Conservation (phyloP, 495 filamentous ascomycete genomes). For the Xeromyces bisporus region DNA sequence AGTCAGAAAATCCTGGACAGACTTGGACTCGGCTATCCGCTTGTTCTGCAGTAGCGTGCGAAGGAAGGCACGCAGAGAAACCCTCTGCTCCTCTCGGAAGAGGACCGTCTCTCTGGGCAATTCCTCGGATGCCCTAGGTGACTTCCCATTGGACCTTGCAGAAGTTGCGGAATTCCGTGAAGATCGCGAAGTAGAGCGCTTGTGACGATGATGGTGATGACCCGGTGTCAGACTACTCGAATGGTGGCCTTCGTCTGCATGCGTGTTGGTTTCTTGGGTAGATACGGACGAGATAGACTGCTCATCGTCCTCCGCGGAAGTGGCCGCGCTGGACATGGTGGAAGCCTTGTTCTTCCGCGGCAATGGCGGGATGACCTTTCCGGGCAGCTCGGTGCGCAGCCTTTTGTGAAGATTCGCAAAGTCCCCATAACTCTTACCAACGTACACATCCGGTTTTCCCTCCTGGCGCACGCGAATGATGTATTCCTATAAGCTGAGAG, state of each 20-base stretch:
- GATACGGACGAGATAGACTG: conserved; percentile 62
- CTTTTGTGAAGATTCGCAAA: conserved; percentile 65
- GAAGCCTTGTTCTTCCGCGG: conserved; percentile 80
- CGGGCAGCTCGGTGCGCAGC: conserved; percentile 72
- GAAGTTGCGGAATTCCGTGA: conserved; percentile 11
- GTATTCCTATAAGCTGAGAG: conserved; percentile 49
- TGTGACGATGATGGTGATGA: conserved; percentile 10
- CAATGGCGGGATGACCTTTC: conserved; percentile 72
- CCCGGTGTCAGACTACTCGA: conserved; percentile 12
- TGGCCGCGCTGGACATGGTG: conserved; percentile 37
- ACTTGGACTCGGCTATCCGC: conserved; percentile 62
- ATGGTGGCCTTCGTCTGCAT: conserved; percentile 19
- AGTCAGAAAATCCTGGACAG: conserved; percentile 69
- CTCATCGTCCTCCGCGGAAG: conserved; percentile 48
- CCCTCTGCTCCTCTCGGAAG: conserved; percentile 78
- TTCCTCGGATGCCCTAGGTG: conserved; percentile 35
- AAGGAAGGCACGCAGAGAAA: conserved; percentile 81
- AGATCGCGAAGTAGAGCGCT: conserved; percentile 19
- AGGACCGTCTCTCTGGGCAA: conserved; percentile 36
- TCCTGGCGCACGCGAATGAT: conserved; percentile 64
- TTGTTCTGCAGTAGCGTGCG: conserved; percentile 69
- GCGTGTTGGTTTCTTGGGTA: conserved; percentile 33
- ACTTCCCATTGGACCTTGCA: conserved; percentile 13
- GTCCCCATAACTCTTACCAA: conserved; percentile 77
- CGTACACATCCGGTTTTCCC: conserved; percentile 51